Base-by-base conservation (phyloP, 1,284 basidiomycete genomes). In the Leccinum solheimii region DNA sequence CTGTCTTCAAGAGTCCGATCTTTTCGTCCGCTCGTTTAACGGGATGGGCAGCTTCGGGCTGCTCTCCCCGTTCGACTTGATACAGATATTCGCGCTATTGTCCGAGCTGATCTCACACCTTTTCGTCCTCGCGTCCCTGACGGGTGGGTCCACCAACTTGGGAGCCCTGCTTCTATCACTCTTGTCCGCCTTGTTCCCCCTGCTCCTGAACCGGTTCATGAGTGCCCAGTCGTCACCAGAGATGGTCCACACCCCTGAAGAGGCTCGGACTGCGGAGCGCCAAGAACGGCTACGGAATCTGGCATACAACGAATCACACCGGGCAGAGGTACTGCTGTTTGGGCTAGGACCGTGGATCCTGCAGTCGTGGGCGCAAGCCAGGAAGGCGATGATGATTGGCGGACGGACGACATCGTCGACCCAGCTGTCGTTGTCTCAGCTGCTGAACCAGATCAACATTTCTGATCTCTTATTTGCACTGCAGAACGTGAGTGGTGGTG, bases 281-380 rank as follows among this genome's bases (percentile, higher is more conserved):
- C 87, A 89, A 68, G 90, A 92, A 68, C 83, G 81, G 51, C 84
- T 92, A 81, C 85, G 88, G 11, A 83, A 81, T 66, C 77, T 93
- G 51, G 90, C 86, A 0, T 83, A 88, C 69, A 88, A 84, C 68
- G 88, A 90, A 51, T 69, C 77, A 0, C 84, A 90, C 70, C 85
- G 90, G 27, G 86, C 88, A 26, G 92, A 95, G 73, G 82, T 94
- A 19, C 80, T 88, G 43, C 78, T 94, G 6, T 95, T 94, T 71
- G 90, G 90, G 6, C 80, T 94, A 10, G 87, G 86, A 19, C 87
- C 89, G 36, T 94, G 92, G 91, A 87, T 94, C 60, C 76, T 94
- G 60, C 80, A 83, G 58, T 84, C 84, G 2, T 94, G 91, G 92
- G 82, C 86, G 3, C 79, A 72, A 38, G 85, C 88, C 5, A 77